These are phyloP conservation scores for Eleusine coracana DNA, from an alignment of 176 grass and related monocot genomes.

Conservation along the genomic window DNA sequence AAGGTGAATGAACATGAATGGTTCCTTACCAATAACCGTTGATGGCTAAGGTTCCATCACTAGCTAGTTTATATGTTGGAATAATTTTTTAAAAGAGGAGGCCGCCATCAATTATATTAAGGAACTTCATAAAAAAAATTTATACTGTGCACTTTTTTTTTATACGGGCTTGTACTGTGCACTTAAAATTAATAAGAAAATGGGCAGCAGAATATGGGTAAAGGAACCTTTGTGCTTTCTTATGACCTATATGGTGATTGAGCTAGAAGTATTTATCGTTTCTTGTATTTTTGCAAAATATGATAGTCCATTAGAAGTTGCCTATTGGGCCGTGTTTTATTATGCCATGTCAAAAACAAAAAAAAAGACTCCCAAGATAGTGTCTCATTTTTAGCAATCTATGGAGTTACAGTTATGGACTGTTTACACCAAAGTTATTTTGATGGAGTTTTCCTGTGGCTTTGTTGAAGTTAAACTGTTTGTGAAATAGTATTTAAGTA, in stretches of 20 bases:
- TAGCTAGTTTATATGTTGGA: conserved; percentile 25
- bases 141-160: neutral
- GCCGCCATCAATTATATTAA: neutral
- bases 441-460: neutral
- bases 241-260: conserved; percentile 6
- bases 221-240: conserved; percentile 2
- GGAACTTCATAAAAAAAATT: conserved; percentile 20
- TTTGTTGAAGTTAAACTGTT: conserved; percentile 25
- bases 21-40: conserved; percentile 42
- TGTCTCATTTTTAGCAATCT: neutral
- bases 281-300: conserved; percentile 13
- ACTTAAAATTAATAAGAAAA: conserved; percentile 9
- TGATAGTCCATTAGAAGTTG: neutral
- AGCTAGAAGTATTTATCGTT: conserved; percentile 17
- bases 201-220: conserved; percentile 6
- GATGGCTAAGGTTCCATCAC: conserved; percentile 39
- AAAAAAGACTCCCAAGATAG: neutral
- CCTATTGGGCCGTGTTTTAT: neutral
- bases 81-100: conserved; percentile 26
- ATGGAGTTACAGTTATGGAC: neutral
- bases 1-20: conserved; percentile 71
- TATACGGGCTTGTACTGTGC: neutral
- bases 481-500: neutral
- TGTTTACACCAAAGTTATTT: neutral
- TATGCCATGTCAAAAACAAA: neutral